Percentiles rank a stretch among this genome's conserved stretches.
Conservation (phyloP, 352 stramenopile genomes). For the Bremia lactucae region DNA sequence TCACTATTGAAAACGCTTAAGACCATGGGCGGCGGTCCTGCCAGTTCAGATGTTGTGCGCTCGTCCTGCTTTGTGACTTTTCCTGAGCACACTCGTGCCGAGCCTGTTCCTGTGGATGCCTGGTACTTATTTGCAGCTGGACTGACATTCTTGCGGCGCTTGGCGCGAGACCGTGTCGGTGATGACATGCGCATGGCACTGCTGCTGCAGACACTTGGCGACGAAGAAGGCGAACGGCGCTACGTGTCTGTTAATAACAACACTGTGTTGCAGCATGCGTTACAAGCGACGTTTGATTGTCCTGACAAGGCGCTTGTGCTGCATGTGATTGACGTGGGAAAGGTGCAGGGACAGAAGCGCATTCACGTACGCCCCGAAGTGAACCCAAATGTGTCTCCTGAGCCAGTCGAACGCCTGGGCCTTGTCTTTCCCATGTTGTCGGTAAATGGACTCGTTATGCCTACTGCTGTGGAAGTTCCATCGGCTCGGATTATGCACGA, state of each 20-base stretch:
- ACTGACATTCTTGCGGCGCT: conserved; percentile 52
- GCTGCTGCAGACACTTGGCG: conserved; percentile 35
- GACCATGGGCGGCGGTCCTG: conserved; percentile 57
- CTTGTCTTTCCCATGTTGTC: conserved; percentile 65
- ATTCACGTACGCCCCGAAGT: conserved; percentile 70
- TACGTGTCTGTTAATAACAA: conserved; percentile 59
- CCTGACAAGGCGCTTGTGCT: conserved; percentile 55
- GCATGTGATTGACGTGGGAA: conserved; percentile 58
- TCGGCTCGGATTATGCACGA: conserved; percentile 14
- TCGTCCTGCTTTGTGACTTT: conserved; percentile 79
- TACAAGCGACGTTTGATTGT: conserved; percentile 57
- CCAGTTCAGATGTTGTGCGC: conserved; percentile 62
- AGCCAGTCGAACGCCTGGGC: conserved; percentile 49
- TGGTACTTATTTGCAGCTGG: conserved; percentile 73
- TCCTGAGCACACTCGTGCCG: conserved; percentile 46
- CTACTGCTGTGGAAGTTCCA: conserved; percentile 28
- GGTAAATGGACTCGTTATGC: conserved; percentile 33
- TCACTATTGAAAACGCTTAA: conserved; percentile 2
- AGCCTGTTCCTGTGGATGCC: conserved; percentile 73
- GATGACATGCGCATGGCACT: conserved; percentile 46
- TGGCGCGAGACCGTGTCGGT: conserved; percentile 61
- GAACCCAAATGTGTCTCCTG: conserved; percentile 75
- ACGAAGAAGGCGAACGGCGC: conserved; percentile 24
- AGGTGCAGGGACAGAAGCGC: conserved; percentile 34
- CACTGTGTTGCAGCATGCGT: conserved; percentile 33